These are phyloP conservation scores for Lippia alba DNA, from an alignment of 305 asterid genomes.

Conservation along the genomic window DNA sequence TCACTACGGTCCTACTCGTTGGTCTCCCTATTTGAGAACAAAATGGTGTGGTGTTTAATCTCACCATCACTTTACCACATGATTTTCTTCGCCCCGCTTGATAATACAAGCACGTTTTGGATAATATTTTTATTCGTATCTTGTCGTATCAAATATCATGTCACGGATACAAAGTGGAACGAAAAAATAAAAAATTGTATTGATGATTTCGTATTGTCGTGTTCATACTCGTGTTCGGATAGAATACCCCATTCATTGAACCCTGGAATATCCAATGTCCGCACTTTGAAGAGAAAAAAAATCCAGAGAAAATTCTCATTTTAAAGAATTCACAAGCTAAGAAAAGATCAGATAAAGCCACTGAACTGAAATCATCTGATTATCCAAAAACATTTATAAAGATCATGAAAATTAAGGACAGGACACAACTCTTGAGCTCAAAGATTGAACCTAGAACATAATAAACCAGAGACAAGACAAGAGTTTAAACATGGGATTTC, in stretches of 20 bases:
- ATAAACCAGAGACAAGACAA: background rate
- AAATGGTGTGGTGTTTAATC: slow-evolving; percentile 27
- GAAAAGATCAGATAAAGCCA: background rate
- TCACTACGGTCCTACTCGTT: slow-evolving; percentile 30
- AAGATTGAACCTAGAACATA: slow-evolving; percentile 25
- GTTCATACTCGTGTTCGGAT: no score
- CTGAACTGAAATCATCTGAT: background rate
- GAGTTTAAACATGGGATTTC: slow-evolving; percentile 39
- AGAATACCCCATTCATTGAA: background rate
- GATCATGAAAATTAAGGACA: background rate
- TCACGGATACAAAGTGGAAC: no score
- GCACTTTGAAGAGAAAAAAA: slow-evolving; percentile 20
- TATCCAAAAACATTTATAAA: no score
- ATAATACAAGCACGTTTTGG: no score
- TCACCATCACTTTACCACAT: slow-evolving; percentile 31
- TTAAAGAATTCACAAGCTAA: background rate
- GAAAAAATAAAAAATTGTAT: no score
- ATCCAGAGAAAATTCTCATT: background rate
- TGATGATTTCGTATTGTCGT: no score
- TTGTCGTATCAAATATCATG: no score
- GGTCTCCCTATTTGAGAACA: slow-evolving; percentile 5
- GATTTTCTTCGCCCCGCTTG: slow-evolving; percentile 17
- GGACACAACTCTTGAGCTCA: slow-evolving; percentile 20
- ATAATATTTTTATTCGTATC: no score
- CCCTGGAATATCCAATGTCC: slow-evolving; percentile 23